Conservation (phyloP, 2,329 filamentous ascomycete species). For the Bipolaris oryzae region DNA sequence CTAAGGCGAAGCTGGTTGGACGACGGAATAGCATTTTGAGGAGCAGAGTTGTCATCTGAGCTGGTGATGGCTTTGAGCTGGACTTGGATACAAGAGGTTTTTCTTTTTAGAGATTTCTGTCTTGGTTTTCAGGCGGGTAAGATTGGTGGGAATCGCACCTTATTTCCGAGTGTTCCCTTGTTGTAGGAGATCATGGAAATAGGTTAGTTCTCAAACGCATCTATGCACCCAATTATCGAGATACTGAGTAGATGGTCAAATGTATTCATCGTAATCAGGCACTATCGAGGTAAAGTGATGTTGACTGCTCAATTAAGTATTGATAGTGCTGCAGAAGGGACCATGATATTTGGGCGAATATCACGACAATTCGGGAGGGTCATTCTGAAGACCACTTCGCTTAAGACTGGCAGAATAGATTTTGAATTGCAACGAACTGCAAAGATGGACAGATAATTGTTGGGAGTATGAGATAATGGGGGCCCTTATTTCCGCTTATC, state of each 20-base stretch:
- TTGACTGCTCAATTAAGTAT: no score
- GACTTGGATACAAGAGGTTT: not conserved
- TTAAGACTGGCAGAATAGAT: no score
- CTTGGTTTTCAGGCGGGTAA: not conserved
- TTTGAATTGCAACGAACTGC: not conserved
- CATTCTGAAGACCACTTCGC: not conserved
- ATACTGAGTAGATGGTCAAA: not conserved
- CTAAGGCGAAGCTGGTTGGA: not conserved
- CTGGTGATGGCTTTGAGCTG: not conserved
- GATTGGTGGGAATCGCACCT: not conserved
- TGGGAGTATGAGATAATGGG: not conserved
- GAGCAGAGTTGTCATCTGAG: not conserved
- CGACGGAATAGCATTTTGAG: not conserved
- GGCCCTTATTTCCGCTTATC: conserved; percentile 1
- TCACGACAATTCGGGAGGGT: not conserved
- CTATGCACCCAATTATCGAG: not conserved
- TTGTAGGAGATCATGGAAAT: not conserved
- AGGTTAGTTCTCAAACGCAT: not conserved
- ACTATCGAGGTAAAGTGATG: not conserved
- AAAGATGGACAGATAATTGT: not conserved
- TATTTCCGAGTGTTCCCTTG: not conserved
- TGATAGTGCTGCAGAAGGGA: not conserved
- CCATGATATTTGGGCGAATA: not conserved
- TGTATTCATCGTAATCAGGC: not conserved
- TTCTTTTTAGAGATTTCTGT: not conserved